A percentile compares a stretch with the other conserved stretches of the same genome.
Evolutionary conservation across 2,329 filamentous ascomycete genomes (phyloP).

Genomic region (Alternaria sp.): DNA sequence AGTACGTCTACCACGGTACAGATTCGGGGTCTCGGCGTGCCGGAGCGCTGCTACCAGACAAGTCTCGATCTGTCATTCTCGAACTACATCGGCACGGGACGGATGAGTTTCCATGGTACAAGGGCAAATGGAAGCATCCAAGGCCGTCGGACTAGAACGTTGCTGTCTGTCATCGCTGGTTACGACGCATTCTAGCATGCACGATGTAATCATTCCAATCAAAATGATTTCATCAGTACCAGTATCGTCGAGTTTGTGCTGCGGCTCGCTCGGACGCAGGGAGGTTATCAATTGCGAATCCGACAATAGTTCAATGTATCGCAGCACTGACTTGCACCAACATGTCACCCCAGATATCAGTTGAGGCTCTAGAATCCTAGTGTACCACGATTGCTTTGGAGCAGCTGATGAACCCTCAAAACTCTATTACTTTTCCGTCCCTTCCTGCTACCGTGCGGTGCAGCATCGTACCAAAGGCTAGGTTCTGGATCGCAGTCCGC

Average conservation of each 20-base stretch:
- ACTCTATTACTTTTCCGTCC: constrained; percentile 1
- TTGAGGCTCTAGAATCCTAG: constrained; percentile 9
- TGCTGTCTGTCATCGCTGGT: not conserved
- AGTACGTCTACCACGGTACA: constrained; percentile 1
- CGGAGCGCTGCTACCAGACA: constrained; percentile 4
- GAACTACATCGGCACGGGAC: constrained; percentile 5
- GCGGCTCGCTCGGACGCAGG: constrained; percentile 1
- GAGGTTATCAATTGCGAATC: not conserved
- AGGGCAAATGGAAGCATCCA: not conserved
- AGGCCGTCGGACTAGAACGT: constrained; percentile 2
- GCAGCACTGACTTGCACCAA: not conserved
- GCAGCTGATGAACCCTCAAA: constrained; percentile 6
- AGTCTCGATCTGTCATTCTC: constrained; percentile 1
- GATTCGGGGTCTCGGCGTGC: constrained; percentile 1
- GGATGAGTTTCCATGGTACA: not conserved
- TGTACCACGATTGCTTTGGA: constrained; percentile 1
- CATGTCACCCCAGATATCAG: not conserved
- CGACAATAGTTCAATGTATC: not conserved
- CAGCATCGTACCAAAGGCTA: not conserved
- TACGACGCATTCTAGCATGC: not conserved
- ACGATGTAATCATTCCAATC: not conserved
- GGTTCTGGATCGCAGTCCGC: constrained; percentile 4
- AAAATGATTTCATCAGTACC: constrained; percentile 3
- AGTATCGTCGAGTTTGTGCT: not conserved
- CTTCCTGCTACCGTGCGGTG: not conserved